Evolutionary conservation across 257 asterid genomes (phyloP), one percentile per base, ranked within the genome.

Genomic region (Scutellaria galericulata): DNA sequence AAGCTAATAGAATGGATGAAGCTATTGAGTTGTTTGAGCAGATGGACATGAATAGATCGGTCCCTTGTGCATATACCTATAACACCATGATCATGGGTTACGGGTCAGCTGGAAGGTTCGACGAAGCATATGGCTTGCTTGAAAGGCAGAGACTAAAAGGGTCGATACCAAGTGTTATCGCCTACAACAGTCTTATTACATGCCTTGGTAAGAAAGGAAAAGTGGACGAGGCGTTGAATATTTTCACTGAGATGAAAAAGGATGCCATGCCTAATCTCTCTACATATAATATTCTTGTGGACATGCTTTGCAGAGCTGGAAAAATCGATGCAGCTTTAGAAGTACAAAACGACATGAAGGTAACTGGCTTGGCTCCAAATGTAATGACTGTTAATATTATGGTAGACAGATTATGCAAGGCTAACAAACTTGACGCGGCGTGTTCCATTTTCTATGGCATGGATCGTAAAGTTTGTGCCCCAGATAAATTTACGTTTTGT

Each of bases 61-160:
- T 91, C 24, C 99, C 99, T 1, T 94, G 97, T 78, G 99, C 99
- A 10, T 91, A 89, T 80, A 97, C 99, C 66, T 95, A 95, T 78
- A 90, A 87, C 81, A 89, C 99, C 54, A 87, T 94, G 98, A 91
- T 95, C 68, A 91, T 95, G 99, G 99, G 97, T 46, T 92, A 89
- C 11, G 98, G 99, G 35, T 86, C 87, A 27, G 89, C 85, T 65
- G 97, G 98, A 41, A 87, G 79, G 80, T 95, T 95, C 22, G 86
- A 87, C 35, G 95, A 95, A 79, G 99, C 93, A 6, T 91, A 86
- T 79, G 71, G 53, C 68, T 88, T 91, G 75, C 92, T 95, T 15
- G 99, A 92, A 83, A 87, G 98, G 82, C 99, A 95, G 64, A 87
- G 93, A 78, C 76, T 74, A 57, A 95, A 86, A 77, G 99, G 99